Conservation (phyloP, 2,329 filamentous ascomycete species). For the Trichophyton mentagrophytes region DNA sequence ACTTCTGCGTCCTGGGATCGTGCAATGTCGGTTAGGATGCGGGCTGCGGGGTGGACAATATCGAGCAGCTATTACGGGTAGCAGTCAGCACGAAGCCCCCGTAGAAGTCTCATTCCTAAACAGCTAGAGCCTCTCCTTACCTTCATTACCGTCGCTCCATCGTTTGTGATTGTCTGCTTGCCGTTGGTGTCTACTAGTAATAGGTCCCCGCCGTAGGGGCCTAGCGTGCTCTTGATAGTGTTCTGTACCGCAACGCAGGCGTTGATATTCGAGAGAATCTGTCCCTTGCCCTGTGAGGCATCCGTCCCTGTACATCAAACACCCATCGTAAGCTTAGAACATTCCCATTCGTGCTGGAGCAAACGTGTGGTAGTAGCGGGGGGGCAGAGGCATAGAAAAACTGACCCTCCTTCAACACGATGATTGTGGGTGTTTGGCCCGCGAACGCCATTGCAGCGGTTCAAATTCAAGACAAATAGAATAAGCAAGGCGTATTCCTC, state of each 20-base stretch:
- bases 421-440: slow-evolving; percentile 93
- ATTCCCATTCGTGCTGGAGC: neutral
- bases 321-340: slow-evolving; percentile 14
- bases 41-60: slow-evolving; percentile 92
- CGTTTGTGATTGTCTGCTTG: slow-evolving; percentile 94
- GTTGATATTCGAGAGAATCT: slow-evolving; percentile 97
- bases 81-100: neutral
- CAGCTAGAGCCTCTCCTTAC: slow-evolving; percentile 32
- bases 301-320: slow-evolving; percentile 61
- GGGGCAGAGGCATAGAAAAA: slow-evolving; percentile 18
- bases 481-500: neutral
- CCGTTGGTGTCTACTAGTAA: slow-evolving; percentile 94
- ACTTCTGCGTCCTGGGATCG: slow-evolving; percentile 98
- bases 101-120: no score
- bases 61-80: slow-evolving; percentile 60
- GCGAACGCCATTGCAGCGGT: slow-evolving; percentile 71
- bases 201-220: slow-evolving; percentile 91
- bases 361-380: neutral
- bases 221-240: slow-evolving; percentile 90
- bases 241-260: slow-evolving; percentile 90
- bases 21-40: slow-evolving; percentile 95
- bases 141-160: slow-evolving; percentile 99
- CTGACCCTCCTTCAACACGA: slow-evolving; percentile 93
- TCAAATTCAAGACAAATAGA: neutral
- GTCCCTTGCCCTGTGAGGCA: slow-evolving; percentile 89